Evolutionary conservation across 2,329 filamentous ascomycete genomes (phyloP), one percentile per base, ranked within the genome.

Genomic region (Aspergillus unguis): DNA sequence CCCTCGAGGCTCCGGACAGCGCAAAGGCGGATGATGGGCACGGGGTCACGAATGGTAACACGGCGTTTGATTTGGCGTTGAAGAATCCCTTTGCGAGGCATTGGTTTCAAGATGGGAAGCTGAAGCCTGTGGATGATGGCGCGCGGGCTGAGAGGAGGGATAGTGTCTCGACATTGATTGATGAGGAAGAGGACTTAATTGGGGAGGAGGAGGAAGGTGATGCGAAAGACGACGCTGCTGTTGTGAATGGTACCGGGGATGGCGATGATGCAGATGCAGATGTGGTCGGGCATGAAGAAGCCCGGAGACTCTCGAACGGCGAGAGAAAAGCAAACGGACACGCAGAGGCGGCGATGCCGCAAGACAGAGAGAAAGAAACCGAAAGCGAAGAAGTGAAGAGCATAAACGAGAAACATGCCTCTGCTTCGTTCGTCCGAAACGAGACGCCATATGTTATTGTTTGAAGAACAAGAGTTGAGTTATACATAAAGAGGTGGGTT

Each of bases 81-180:
- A 60, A 62, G 31, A 63, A 64, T 10, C 63, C 65, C 5, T 54
- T 64, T 31, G 58, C 56, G 1, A 38, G 51, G 10, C 42, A 60
- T 3, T 65, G 64, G 65, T 62, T 63, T 40, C 58, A 63, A 32
- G 45, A 54, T 4, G 62, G 63, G 2, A 50, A 55, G 3, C 33
- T 65, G 1, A 46, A 55, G 6, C 56, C 59, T 5, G 54, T 57
- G 6, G 23, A 26, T 17, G 17, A 17, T 17, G 17, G 17, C 17
- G n/a, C n/a, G 37, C n/a, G 28, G 40, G 2, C 40, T 23, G 7
- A 36, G 49, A 53, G 54, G 26, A 51, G 57, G 27, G 56, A 54
- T 2, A 62, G 62, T 43, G 35, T 56, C 1, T 55, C 45, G n/a
- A 59, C 62, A 1, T 44, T 56, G 11, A 63, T 62, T 3, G 57